Conservation (phyloP, 108 stramenopile species). For the Parietichytrium sp. region DNA sequence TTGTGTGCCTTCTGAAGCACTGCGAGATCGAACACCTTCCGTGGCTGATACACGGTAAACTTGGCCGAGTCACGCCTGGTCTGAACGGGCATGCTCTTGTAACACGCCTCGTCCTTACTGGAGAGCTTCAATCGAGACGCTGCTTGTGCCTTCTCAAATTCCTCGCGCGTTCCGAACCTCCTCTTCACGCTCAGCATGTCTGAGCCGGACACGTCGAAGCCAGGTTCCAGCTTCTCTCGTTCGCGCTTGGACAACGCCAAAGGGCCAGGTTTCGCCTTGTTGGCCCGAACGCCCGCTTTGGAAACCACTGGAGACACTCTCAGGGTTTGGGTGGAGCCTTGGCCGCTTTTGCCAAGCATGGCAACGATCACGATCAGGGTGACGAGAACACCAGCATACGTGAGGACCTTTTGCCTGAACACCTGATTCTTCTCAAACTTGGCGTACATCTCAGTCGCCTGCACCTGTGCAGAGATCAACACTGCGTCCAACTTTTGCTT, state of each 20-base stretch:
- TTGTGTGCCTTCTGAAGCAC: slow-evolving; percentile 11
- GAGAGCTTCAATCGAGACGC: background rate
- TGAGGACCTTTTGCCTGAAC: background rate
- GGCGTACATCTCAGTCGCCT: background rate
- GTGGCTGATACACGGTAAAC: slow-evolving; percentile 6
- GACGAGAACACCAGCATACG: background rate
- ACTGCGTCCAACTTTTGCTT: background rate
- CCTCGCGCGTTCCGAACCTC: background rate
- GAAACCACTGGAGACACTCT: no score
- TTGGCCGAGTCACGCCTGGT: background rate
- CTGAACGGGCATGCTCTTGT: slow-evolving; percentile 37
- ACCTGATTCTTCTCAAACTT: background rate
- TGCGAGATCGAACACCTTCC: slow-evolving; percentile 24
- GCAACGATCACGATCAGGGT: background rate
- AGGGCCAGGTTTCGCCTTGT: background rate
- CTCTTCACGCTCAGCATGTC: slow-evolving; percentile 27
- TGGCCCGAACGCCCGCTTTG: background rate
- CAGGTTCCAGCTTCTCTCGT: background rate
- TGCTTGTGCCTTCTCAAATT: background rate
- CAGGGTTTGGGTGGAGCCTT: no score
- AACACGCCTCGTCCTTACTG: background rate
- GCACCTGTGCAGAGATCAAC: background rate
- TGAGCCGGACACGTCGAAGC: background rate
- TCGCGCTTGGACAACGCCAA: slow-evolving; percentile 28
- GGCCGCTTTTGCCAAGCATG: background rate